Percentiles rank a stretch among this genome's conserved stretches.
Conservation (phyloP, 257 asterid species). For the Nicotiana benthamiana region DNA sequence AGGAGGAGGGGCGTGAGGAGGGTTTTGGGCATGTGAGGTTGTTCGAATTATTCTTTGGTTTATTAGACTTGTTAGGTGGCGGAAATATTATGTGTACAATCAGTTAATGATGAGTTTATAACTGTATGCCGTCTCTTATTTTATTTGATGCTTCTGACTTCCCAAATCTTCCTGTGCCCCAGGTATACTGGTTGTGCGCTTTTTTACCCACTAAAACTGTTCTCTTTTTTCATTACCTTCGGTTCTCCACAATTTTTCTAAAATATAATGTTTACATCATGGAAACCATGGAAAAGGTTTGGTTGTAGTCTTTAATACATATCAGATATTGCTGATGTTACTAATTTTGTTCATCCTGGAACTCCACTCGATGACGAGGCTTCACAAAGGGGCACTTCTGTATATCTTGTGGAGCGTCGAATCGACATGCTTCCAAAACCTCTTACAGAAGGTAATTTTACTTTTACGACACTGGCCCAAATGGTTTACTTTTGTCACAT, state of each 20-base stretch:
- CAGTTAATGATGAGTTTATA: background rate
- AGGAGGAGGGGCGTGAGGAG: background rate
- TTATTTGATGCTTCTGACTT: background rate
- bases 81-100: background rate
- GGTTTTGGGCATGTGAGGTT: background rate
- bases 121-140: background rate
- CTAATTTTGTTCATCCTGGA: slow-evolving; percentile 92
- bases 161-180: background rate
- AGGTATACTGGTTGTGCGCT: background rate
- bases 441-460: slow-evolving; percentile 74
- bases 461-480: background rate
- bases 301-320: slow-evolving; percentile 39
- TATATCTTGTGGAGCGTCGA: slow-evolving; percentile 95
- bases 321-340: slow-evolving; percentile 95
- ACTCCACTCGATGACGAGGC: slow-evolving; percentile 96
- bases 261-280: background rate
- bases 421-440: slow-evolving; percentile 99
- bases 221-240: background rate
- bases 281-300: background rate
- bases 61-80: background rate
- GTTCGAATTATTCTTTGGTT: background rate
- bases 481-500: background rate
- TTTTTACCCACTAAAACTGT: background rate
- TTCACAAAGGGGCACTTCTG: slow-evolving; percentile 97
- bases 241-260: background rate